Percentiles rank a stretch among this genome's conserved stretches.
Conservation (phyloP, 2,329 filamentous ascomycete species). For the Aureobasidium mangrovei region DNA sequence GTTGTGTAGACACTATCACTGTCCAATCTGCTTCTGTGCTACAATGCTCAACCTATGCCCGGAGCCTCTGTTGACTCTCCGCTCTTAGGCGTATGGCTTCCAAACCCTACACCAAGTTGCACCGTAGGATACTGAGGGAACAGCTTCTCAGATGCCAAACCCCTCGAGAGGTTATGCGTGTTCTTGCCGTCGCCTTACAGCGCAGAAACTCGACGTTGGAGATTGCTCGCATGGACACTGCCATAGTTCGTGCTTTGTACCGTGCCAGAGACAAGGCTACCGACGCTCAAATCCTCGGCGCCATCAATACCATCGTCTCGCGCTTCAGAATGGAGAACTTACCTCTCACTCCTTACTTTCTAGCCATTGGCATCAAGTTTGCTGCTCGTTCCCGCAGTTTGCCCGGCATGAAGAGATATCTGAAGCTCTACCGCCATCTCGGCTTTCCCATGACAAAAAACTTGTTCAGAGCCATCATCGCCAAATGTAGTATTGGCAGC, state of each 20-base stretch:
- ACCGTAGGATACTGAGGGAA: constrained; percentile 19
- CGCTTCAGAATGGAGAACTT: constrained; percentile 23
- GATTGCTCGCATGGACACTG: constrained; percentile 21
- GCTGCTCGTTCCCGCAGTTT: constrained; percentile 25
- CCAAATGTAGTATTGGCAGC: constrained; percentile 30
- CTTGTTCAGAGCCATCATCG: constrained; percentile 27
- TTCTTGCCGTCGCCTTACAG: constrained; percentile 25
- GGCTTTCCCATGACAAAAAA: constrained; percentile 19
- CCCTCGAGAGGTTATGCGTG: constrained; percentile 24
- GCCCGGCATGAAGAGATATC: constrained; percentile 25
- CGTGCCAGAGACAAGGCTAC: constrained; percentile 24
- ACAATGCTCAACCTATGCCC: too few relatives aligned
- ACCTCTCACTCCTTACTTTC: constrained; percentile 17
- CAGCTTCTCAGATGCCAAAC: constrained; percentile 24
- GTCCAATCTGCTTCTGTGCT: neutral
- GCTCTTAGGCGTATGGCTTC: neutral
- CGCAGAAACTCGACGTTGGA: constrained; percentile 15
- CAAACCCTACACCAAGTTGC: constrained; percentile 17
- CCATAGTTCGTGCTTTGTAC: constrained; percentile 27
- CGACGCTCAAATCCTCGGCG: constrained; percentile 23
- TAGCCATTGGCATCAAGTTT: constrained; percentile 26
- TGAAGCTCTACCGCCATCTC: constrained; percentile 19
- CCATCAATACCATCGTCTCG: constrained; percentile 22
- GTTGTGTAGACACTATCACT: neutral
- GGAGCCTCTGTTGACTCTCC: neutral